These are phyloP conservation scores for Trichoderma sp. DNA, from an alignment of 2,329 filamentous ascomycete genomes.

Conservation along the genomic window DNA sequence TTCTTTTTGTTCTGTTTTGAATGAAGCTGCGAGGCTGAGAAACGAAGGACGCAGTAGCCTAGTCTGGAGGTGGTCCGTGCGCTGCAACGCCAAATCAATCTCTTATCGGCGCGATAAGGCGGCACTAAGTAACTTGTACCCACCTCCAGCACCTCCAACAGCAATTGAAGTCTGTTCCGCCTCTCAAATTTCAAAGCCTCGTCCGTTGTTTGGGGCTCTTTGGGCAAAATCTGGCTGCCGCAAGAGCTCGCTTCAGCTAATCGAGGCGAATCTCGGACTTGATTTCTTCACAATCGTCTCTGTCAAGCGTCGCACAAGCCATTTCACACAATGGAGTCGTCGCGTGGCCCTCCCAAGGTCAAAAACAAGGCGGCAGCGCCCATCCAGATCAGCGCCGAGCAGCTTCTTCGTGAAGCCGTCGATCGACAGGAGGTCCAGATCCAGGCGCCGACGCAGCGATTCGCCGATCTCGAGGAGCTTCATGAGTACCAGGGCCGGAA, in stretches of 20 bases:
- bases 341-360: slow-evolving; percentile 88
- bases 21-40: slow-evolving; percentile 27
- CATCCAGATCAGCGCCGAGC: slow-evolving; percentile 90
- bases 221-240: background rate
- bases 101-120: slow-evolving; percentile 19
- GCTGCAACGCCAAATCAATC: background rate
- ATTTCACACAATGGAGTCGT: slow-evolving; percentile 70
- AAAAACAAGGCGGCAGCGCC: slow-evolving; percentile 97
- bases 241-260: background rate
- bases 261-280: background rate
- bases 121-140: background rate
- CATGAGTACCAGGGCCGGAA: slow-evolving; percentile 97
- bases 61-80: slow-evolving; percentile 22
- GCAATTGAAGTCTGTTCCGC: background rate
- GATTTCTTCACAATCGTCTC: background rate
- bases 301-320: background rate
- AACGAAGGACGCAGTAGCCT: slow-evolving; percentile 5
- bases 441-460: slow-evolving; percentile 88
- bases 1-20: slow-evolving; percentile 10
- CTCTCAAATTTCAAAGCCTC: slow-evolving; percentile 28
- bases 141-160: background rate
- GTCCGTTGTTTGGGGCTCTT: background rate
- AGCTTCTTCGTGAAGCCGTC: slow-evolving; percentile 93
- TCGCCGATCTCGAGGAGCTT: slow-evolving; percentile 94
- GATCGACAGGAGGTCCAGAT: slow-evolving; percentile 88